Evolutionary conservation across 1,284 basidiomycete genomes (phyloP).

Genomic region (Cryptococcus deneoformans): DNA sequence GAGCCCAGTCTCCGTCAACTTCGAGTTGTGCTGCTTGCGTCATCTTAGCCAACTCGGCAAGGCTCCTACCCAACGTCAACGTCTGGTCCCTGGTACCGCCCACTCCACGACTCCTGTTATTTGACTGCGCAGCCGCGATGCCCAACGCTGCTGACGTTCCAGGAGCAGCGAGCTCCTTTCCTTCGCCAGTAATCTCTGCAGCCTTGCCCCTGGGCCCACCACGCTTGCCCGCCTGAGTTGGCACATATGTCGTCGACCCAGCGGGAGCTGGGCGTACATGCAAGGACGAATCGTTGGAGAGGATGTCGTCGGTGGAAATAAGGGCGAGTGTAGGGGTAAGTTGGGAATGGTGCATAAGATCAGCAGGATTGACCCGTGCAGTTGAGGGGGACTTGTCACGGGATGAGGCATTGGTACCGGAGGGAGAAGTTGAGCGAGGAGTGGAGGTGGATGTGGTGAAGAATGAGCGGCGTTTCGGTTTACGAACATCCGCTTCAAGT

Average conservation of each 20-base stretch:
- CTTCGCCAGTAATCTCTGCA: constrained; percentile 16
- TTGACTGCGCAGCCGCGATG: constrained; percentile 28
- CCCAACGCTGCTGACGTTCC: constrained; percentile 38
- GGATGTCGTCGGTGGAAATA: constrained; percentile 45
- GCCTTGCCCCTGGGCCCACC: constrained; percentile 37
- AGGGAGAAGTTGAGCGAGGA: constrained; percentile 1
- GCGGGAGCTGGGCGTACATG: constrained; percentile 36
- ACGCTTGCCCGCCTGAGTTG: constrained; percentile 33
- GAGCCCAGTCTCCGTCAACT: constrained; percentile 47
- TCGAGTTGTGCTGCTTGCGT: constrained; percentile 44
- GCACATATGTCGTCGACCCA: constrained; percentile 17
- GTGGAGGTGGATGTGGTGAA: constrained; percentile 16
- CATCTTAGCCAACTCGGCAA: constrained; percentile 47
- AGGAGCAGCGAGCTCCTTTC: constrained; percentile 32
- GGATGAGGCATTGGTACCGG: not conserved
- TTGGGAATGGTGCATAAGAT: constrained; percentile 37
- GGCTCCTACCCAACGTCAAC: constrained; percentile 44
- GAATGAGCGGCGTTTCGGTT: constrained; percentile 37
- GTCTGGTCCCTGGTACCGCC: constrained; percentile 23
- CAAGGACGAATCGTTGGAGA: constrained; percentile 39
- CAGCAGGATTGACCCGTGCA: constrained; percentile 28
- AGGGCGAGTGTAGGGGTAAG: constrained; percentile 38
- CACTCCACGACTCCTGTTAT: constrained; percentile 30
- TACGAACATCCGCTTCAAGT: constrained; percentile 40
- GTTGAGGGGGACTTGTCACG: constrained; percentile 4